Evolutionary conservation across 768 basidiomycete genomes (phyloP).

Genomic region (Podaxis rugospora): DNA sequence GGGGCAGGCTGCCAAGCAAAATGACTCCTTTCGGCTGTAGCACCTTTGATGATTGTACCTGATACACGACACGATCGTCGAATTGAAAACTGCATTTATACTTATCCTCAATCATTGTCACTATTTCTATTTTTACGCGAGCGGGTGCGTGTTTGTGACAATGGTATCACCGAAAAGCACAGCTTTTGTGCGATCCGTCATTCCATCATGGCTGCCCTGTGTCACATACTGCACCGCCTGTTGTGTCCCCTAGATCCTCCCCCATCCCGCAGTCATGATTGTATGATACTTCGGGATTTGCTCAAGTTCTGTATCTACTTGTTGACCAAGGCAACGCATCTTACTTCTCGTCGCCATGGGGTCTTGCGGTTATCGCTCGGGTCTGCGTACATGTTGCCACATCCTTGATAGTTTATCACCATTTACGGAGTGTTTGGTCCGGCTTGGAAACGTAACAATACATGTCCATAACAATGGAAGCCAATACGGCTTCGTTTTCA

Average conservation of each 20-base stretch:
- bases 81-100: neutral
- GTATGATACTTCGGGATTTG: neutral
- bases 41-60: neutral
- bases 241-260: neutral
- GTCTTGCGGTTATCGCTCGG: neutral
- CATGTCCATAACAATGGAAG: neutral
- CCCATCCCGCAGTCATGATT: neutral
- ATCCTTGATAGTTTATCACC: neutral
- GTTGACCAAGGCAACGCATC: neutral
- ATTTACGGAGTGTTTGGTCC: neutral
- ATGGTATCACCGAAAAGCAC: slow-evolving; percentile 1
- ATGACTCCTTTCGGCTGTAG: neutral
- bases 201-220: neutral
- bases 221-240: slow-evolving; percentile 1
- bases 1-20: neutral
- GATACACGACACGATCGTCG: neutral
- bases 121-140: neutral
- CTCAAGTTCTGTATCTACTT: neutral
- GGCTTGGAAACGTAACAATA: neutral
- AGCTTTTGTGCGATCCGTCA: slow-evolving; percentile 4
- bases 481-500: neutral
- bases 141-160: neutral
- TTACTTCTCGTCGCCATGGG: neutral
- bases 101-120: neutral
- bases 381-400: neutral